Evolutionary conservation across 225 moss, liverwort and hornwort species (phyloP).

Genomic region (Polytrichum commune): DNA sequence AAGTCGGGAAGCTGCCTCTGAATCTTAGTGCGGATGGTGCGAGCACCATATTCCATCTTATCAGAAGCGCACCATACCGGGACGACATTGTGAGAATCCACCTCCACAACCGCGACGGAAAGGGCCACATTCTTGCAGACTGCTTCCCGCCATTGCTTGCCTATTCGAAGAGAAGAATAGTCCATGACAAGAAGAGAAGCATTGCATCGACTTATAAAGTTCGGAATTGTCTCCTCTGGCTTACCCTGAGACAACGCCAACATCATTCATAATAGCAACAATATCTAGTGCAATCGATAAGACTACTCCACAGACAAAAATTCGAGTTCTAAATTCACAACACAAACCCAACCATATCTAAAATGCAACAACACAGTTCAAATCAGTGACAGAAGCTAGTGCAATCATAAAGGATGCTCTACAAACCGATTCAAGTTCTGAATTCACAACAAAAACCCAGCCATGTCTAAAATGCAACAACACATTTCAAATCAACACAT

Average conservation of each 20-base stretch:
- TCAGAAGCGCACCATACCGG: conserved; percentile 86
- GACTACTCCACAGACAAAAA: too few relatives aligned
- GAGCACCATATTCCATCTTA: conserved; percentile 90
- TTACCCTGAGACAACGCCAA: conserved; percentile 53
- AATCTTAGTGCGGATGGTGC: conserved; percentile 88
- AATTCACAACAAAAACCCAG: background rate
- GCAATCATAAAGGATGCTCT: too few relatives aligned
- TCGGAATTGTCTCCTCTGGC: conserved; percentile 80
- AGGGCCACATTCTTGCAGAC: conserved; percentile 50
- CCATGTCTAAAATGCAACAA: background rate
- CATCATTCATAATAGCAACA: background rate
- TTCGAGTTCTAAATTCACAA: too few relatives aligned
- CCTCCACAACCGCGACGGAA: conserved; percentile 63
- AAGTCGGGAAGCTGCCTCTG: conserved; percentile 74
- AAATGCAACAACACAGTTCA: too few relatives aligned
- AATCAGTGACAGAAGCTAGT: too few relatives aligned
- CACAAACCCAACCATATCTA: background rate
- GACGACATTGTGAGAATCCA: conserved; percentile 98
- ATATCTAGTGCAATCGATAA: too few relatives aligned
- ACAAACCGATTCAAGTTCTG: too few relatives aligned
- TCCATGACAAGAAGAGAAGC: conserved; percentile 85
- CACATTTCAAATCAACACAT: too few relatives aligned
- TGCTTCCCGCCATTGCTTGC: conserved; percentile 69
- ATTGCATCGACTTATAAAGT: conserved; percentile 52
- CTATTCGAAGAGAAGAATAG: conserved; percentile 88